A percentile compares a stretch with the other conserved stretches of the same genome.
Evolutionary conservation across 768 basidiomycete species (phyloP).

Genomic region (Phylloporus arenicola): DNA sequence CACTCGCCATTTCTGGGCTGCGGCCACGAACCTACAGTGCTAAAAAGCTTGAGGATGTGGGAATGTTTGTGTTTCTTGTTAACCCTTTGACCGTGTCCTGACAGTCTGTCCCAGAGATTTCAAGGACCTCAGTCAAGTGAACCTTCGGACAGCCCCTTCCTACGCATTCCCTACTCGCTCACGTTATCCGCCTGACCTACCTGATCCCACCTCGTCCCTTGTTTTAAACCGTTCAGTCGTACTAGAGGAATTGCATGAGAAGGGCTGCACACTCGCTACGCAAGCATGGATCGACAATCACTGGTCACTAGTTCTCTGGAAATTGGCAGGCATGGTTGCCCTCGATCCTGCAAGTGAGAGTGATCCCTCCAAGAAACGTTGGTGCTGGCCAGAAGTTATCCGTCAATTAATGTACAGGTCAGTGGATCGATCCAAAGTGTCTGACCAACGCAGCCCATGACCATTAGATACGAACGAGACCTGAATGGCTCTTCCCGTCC

Average conservation of each 20-base stretch:
- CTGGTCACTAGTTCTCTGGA: slow-evolving; percentile 90
- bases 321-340: slow-evolving; percentile 78
- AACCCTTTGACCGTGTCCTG: slow-evolving; percentile 1
- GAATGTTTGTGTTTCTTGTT: slow-evolving; percentile 41
- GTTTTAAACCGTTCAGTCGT: slow-evolving; percentile 50
- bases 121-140: slow-evolving; percentile 49
- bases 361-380: slow-evolving; percentile 46
- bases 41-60: slow-evolving; percentile 43
- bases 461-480: too few relatives aligned
- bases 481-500: slow-evolving; percentile 74
- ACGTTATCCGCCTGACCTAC: slow-evolving; percentile 22
- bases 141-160: slow-evolving; percentile 48
- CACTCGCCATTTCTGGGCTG: slow-evolving; percentile 46
- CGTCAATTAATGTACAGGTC: slow-evolving; percentile 85
- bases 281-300: slow-evolving; percentile 88
- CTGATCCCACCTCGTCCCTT: slow-evolving; percentile 15
- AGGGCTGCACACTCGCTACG: slow-evolving; percentile 65
- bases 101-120: slow-evolving; percentile 38
- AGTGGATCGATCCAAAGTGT: slow-evolving; percentile 7
- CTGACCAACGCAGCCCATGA: too few relatives aligned
- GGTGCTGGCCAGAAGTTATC: slow-evolving; percentile 81
- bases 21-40: slow-evolving; percentile 42
- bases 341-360: slow-evolving; percentile 61
- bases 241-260: slow-evolving; percentile 45
- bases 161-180: slow-evolving; percentile 51